Conservation (phyloP, 2,329 filamentous ascomycete genomes). For the Colletotrichum coccodes region DNA sequence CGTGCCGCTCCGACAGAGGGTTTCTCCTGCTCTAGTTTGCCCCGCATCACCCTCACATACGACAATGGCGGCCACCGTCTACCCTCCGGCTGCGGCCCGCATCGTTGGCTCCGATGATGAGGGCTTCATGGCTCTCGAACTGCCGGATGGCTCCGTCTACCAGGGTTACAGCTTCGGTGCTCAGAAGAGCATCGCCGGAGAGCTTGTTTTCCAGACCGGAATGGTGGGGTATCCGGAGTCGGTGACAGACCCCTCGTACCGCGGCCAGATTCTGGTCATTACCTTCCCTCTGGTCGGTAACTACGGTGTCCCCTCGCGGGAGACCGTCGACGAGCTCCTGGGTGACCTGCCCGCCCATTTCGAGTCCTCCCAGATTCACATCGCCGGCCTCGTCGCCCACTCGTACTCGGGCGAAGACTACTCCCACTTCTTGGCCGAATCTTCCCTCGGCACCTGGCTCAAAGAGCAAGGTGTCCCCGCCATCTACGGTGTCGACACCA, state of each 20-base stretch:
- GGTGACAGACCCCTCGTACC: slow-evolving; percentile 87
- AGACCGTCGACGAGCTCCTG: slow-evolving; percentile 85
- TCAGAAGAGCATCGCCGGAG: slow-evolving; percentile 91
- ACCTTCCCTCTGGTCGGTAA: slow-evolving; percentile 97
- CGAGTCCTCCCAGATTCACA: slow-evolving; percentile 91
- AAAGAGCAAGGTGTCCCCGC: slow-evolving; percentile 95
- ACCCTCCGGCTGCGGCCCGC: slow-evolving; percentile 70
- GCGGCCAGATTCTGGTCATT: slow-evolving; percentile 93
- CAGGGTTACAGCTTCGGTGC: slow-evolving; percentile 98
- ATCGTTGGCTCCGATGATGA: slow-evolving; percentile 63
- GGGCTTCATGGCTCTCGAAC: slow-evolving; percentile 84
- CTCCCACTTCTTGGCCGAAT: slow-evolving; percentile 91
- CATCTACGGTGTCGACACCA: slow-evolving; percentile 94
- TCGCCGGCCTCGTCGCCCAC: slow-evolving; percentile 89
- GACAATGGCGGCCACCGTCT: slow-evolving; percentile 47
- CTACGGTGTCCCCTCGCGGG: slow-evolving; percentile 93
- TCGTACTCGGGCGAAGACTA: slow-evolving; percentile 95
- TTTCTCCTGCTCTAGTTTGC: slow-evolving; percentile 24
- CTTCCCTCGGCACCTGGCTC: slow-evolving; percentile 92
- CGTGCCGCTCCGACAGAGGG: slow-evolving; percentile 8
- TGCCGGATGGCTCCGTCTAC: slow-evolving; percentile 90
- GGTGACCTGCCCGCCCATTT: slow-evolving; percentile 91
- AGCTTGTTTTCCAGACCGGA: slow-evolving; percentile 99
- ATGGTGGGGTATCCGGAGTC: slow-evolving; percentile 99
- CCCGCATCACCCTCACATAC: slow-evolving; percentile 31